Conservation (phyloP, 2,329 filamentous ascomycete genomes). For the Curvularia lunata region DNA sequence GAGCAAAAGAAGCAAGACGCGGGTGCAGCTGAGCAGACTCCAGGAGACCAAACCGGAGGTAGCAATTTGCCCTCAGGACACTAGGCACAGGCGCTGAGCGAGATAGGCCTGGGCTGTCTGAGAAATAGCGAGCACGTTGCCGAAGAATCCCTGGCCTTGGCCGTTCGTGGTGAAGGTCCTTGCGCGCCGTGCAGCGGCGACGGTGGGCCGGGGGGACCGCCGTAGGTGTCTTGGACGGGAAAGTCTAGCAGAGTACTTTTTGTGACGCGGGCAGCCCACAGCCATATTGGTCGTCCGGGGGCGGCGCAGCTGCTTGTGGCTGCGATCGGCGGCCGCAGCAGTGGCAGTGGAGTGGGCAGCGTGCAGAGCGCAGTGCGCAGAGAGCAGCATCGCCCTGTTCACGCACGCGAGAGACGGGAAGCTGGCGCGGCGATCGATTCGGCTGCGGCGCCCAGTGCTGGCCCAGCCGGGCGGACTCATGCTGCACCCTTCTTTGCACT, state of each 20-base stretch:
- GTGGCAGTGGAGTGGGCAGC: too few species aligned
- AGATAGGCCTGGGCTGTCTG: constrained; percentile 11
- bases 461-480: not conserved
- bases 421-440: constrained; percentile 15
- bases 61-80: constrained; percentile 2
- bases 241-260: constrained; percentile 1
- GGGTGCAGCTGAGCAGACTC: not conserved
- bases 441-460: constrained; percentile 4
- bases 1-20: constrained; percentile 10
- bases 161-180: constrained; percentile 15
- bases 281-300: not conserved
- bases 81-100: constrained; percentile 6
- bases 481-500: not conserved
- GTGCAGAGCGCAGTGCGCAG: too few species aligned
- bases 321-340: constrained; percentile 11
- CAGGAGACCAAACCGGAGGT: constrained; percentile 1
- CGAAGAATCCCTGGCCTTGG: constrained; percentile 19
- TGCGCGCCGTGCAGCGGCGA: constrained; percentile 8
- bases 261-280: constrained; percentile 7
- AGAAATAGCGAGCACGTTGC: constrained; percentile 18
- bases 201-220: not conserved
- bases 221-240: not conserved
- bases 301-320: constrained; percentile 4
- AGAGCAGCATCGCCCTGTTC: not conserved
- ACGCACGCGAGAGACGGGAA: constrained; percentile 12